A percentile compares a stretch with the other conserved stretches of the same genome.
These are phyloP conservation scores for Daedalea quercina DNA, from an alignment of 768 basidiomycete species.

Conservation along the genomic window DNA sequence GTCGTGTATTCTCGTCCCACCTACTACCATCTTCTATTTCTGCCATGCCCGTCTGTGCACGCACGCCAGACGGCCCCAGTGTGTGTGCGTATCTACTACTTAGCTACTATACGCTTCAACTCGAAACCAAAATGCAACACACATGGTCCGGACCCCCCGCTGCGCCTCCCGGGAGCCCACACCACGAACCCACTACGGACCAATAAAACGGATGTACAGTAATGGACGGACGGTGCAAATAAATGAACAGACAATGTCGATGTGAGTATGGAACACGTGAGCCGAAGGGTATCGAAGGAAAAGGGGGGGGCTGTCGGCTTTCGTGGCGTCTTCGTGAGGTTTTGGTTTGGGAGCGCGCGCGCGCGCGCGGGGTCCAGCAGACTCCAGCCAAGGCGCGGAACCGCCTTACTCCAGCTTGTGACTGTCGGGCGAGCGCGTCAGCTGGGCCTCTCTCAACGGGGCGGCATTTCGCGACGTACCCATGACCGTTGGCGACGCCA, in stretches of 20 bases:
- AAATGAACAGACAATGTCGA: constrained; percentile 7
- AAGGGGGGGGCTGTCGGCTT: not conserved
- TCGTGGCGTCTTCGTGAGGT: not conserved
- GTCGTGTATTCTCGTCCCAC: no score
- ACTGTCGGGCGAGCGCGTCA: constrained; percentile 16
- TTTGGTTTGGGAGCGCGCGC: not conserved
- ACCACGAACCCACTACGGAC: not conserved
- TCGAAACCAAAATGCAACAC: not conserved
- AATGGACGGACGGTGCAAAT: not conserved
- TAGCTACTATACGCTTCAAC: not conserved
- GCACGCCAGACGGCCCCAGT: no score
- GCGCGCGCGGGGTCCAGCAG: not conserved
- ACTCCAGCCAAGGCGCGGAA: not conserved
- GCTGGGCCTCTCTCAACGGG: not conserved
- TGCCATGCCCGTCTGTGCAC: not conserved
- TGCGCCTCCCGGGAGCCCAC: not conserved
- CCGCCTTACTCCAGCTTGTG: constrained; percentile 28
- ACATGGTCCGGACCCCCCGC: not conserved
- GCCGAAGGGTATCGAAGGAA: constrained; percentile 12
- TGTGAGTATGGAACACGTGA: constrained; percentile 2
- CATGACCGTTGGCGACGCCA: constrained; percentile 35
- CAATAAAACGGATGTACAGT: constrained; percentile 13
- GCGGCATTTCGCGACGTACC: constrained; percentile 16
- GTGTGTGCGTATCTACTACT: not conserved
- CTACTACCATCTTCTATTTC: not conserved